A percentile compares a stretch with the other conserved stretches of the same genome.
Conservation (phyloP, 2,329 filamentous ascomycete genomes). For the Talaromyces marneffei region DNA sequence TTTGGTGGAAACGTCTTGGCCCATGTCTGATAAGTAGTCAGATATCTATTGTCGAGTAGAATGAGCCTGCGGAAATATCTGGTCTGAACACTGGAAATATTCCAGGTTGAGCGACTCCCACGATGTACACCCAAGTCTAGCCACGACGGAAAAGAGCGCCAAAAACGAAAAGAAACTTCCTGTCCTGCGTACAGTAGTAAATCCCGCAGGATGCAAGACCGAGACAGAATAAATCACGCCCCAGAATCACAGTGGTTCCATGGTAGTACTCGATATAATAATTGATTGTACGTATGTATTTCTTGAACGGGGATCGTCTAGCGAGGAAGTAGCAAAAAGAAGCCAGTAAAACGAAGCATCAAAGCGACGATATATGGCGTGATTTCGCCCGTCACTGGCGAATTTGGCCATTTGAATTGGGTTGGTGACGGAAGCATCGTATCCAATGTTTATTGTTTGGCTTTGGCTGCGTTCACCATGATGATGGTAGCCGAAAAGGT, state of each 20-base stretch:
- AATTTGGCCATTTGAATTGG: slow-evolving; percentile 1
- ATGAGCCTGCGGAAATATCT: too few relatives aligned
- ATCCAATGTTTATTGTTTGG: not conserved
- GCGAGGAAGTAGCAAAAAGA: not conserved
- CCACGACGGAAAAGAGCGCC: not conserved
- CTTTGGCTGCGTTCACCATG: slow-evolving; percentile 1
- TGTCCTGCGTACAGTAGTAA: not conserved
- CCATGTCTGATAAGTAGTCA: too few relatives aligned
- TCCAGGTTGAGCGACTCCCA: not conserved
- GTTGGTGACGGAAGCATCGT: slow-evolving; percentile 1
- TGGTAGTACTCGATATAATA: not conserved
- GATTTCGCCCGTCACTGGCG: slow-evolving; percentile 1
- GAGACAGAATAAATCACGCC: not conserved
- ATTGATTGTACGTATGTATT: not conserved
- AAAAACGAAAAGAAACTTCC: not conserved
- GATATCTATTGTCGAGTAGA: too few relatives aligned
- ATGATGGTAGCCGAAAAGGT: not conserved
- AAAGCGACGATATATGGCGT: slow-evolving; percentile 10
- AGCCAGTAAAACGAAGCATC: not conserved
- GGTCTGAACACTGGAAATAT: not conserved
- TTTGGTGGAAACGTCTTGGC: slow-evolving; percentile 1
- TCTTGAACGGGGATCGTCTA: not conserved
- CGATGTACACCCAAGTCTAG: not conserved
- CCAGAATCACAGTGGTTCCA: not conserved
- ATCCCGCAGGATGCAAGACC: not conserved